phyloP scores from a whole-genome alignment of 73 alveolate species.

The Diophrys appendiculata region DNA sequence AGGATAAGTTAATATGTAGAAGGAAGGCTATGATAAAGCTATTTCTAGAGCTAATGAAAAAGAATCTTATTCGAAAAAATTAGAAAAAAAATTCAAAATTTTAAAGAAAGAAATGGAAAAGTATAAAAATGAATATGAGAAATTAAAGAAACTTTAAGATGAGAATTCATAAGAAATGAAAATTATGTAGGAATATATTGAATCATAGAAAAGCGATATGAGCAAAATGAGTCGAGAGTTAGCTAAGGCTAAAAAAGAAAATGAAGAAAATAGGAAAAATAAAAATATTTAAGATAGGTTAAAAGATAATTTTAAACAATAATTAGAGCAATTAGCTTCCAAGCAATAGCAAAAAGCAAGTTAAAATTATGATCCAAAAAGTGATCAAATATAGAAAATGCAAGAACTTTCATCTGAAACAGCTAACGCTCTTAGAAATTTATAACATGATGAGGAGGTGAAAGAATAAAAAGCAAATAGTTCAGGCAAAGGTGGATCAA shows the following conservation, averaged over 20 bases:
- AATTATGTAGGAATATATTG: background rate
- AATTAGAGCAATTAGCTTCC: too few species aligned
- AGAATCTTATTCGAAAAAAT: background rate
- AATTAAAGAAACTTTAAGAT: background rate
- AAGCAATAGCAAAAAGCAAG: too few species aligned
- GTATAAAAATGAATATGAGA: background rate
- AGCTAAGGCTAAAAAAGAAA: background rate
- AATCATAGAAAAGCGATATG: background rate
- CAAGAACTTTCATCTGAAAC: too few species aligned
- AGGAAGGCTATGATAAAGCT: background rate
- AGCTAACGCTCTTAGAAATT: too few species aligned
- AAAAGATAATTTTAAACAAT: too few species aligned
- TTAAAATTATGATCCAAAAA: too few species aligned
- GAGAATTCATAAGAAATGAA: background rate
- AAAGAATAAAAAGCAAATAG: too few species aligned
- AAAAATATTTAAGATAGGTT: too few species aligned
- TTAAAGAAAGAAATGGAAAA: background rate
- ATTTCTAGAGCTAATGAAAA: background rate
- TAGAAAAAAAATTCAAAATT: background rate
- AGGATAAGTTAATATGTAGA: background rate
- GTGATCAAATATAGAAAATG: too few species aligned
- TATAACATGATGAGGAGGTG: too few species aligned
- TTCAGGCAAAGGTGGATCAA: too few species aligned
- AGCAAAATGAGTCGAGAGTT: background rate
- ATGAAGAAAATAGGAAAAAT: too few species aligned